Percentiles rank a stretch among this genome's conserved stretches.
These are phyloP conservation scores for Aspergillus phoenicis DNA, from an alignment of 2,329 filamentous ascomycete species.

Conservation along the genomic window DNA sequence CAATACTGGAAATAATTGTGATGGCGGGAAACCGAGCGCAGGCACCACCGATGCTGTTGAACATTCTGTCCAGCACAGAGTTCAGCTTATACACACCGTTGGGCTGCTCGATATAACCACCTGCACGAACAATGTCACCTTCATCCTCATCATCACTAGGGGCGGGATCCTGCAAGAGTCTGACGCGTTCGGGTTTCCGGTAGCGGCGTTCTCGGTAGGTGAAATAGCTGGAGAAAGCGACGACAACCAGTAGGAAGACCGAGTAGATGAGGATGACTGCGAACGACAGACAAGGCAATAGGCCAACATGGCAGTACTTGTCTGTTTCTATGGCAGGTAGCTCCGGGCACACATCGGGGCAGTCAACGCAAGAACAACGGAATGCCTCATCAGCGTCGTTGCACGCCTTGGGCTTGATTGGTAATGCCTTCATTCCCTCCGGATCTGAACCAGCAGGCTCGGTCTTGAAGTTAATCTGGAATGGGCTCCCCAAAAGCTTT, in stretches of 20 bases:
- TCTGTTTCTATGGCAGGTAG: conserved; percentile 73
- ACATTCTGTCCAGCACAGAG: conserved; percentile 75
- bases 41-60: conserved; percentile 75
- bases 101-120: conserved; percentile 76
- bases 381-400: conserved; percentile 85
- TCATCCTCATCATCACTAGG: conserved; percentile 94
- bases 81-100: conserved; percentile 82
- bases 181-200: conserved; percentile 78
- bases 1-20: conserved; percentile 75
- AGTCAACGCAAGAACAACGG: conserved; percentile 92
- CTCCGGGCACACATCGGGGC: conserved; percentile 79
- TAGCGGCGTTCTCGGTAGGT: conserved; percentile 73
- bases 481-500: conserved; percentile 86
- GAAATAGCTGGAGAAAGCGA: conserved; percentile 71
- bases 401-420: conserved; percentile 79
- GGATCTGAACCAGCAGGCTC: conserved; percentile 60
- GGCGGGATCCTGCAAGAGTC: conserved; percentile 79
- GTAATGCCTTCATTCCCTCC: conserved; percentile 69
- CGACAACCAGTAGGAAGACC: conserved; percentile 68
- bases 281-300: conserved; percentile 91
- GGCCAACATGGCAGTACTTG: conserved; percentile 77
- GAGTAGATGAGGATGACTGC: conserved; percentile 85
- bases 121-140: conserved; percentile 76
- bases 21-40: conserved; percentile 83
- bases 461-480: conserved; percentile 91